phyloP scores from a whole-genome alignment of 2,329 filamentous ascomycete species.

The Aspergillus calidoustus region DNA sequence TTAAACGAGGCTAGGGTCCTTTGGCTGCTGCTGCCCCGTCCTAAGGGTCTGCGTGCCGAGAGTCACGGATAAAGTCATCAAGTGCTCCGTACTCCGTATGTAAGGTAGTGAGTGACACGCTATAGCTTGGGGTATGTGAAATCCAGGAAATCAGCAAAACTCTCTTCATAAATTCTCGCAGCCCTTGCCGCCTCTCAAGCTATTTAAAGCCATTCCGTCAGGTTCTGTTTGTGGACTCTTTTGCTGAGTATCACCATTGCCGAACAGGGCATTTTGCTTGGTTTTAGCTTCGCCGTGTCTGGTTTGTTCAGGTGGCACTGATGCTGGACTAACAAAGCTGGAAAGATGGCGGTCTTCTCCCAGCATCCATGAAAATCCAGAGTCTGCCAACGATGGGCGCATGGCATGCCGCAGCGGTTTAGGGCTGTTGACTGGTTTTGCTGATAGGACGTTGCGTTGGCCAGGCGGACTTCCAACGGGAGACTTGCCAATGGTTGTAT shows the following conservation, averaged over 20 bases:
- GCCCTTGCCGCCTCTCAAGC: conserved; percentile 37
- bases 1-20: conserved; percentile 3
- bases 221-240: conserved; percentile 36
- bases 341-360: conserved; percentile 50
- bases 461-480: conserved; percentile 16
- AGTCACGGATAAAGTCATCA: neutral
- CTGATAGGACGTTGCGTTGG: conserved; percentile 5
- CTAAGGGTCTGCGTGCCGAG: neutral
- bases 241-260: conserved; percentile 37
- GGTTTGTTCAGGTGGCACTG: conserved; percentile 50
- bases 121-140: neutral
- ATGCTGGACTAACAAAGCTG: conserved; percentile 51
- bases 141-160: neutral
- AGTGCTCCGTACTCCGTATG: neutral
- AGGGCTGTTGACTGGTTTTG: conserved; percentile 22
- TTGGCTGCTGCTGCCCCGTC: neutral
- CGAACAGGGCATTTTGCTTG: conserved; percentile 41
- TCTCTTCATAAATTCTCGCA: conserved; percentile 1
- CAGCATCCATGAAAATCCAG: conserved; percentile 57
- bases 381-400: conserved; percentile 50
- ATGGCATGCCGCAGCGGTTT: conserved; percentile 30
- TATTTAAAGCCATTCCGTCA: conserved; percentile 47
- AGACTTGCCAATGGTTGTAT: conserved; percentile 16
- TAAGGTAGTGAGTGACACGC: neutral
- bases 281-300: conserved; percentile 38